Base-by-base conservation (phyloP, 106 monocot genomes). In the Xerophyta viscosa region DNA sequence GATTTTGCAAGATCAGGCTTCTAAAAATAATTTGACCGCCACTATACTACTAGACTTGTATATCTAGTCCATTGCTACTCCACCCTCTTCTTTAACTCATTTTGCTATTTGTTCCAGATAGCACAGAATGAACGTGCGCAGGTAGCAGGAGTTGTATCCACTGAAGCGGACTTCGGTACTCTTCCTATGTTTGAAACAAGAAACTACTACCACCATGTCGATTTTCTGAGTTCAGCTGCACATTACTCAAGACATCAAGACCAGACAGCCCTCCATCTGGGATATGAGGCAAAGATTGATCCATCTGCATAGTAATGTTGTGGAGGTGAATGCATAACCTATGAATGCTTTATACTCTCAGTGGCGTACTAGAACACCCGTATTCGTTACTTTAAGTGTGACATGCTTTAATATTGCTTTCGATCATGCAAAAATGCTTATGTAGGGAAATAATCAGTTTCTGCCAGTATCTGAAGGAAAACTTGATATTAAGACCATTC, bases 201-300 rank as follows among this genome's bases (percentile, higher is more conserved):
- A 18, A 71, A 66, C 31, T 75, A 67, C 48, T 81, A 63, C 67
- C n/a, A n/a, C n/a, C 70, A 66, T 24, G 27, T 71, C 46, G 69
- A 70, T 29, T 63, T 76, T 62, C 37, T 81, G 59, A 66, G 58
- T 39, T 46, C 74, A 10, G 71, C 61, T 1, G 26, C 66, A 9
- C 68, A 69, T 19, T 70, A 76, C 49, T 48, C 53, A 12, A 52
- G 66, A 27, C 61, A 66, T 46, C 75, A 67, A 56, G 66, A 80
- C 33, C 80, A 80, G 58, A 80, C 80, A 6, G 52, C 80, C 7
- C 80, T 80, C 39, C 80, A 80, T 53, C 75, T 80, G 48, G 80
- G 80, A 2, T 80, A 75, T 31, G 66, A 75, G 29, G 48, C 57
- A 18, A 75, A 71, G 49, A 61, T n/a, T 52, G 63, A 69, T 45